phyloP scores from a whole-genome alignment of 192 early-diverging fungal species.

The Coemansia sp. region DNA sequence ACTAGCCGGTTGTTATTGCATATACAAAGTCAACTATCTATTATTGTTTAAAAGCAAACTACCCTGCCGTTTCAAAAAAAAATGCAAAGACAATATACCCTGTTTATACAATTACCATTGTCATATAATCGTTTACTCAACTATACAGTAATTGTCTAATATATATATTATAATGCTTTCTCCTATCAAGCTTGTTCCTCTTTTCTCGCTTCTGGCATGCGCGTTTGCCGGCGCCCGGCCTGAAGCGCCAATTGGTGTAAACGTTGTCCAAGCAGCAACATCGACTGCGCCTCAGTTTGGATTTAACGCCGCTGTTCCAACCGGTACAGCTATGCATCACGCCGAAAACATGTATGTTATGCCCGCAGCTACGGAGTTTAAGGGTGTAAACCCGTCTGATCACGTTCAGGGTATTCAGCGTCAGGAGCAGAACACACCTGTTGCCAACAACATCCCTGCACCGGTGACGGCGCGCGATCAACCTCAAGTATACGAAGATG shows the following conservation, averaged over 20 bases:
- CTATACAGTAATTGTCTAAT: background rate
- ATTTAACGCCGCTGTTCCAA: background rate
- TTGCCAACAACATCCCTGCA: background rate
- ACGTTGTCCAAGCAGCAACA: background rate
- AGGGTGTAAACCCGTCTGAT: background rate
- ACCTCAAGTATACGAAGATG: background rate
- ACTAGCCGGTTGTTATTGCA: background rate
- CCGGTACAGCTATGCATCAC: background rate
- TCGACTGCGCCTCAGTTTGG: background rate
- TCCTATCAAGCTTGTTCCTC: constrained; percentile 2
- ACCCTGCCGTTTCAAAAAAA: background rate
- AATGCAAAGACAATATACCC: no score
- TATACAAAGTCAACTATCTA: background rate
- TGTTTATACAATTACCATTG: no score
- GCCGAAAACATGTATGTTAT: constrained; percentile 1
- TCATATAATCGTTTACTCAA: no score
- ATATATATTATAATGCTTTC: background rate
- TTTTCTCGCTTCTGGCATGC: constrained; percentile 1
- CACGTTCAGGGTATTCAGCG: constrained; percentile 5
- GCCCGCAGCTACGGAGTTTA: constrained; percentile 4
- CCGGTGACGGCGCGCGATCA: background rate
- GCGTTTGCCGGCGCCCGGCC: background rate
- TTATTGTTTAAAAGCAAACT: background rate
- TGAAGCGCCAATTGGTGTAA: background rate
- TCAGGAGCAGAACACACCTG: background rate